Conservation (phyloP, 202 grass and related monocot species). For the Brachypodium distachyon region DNA sequence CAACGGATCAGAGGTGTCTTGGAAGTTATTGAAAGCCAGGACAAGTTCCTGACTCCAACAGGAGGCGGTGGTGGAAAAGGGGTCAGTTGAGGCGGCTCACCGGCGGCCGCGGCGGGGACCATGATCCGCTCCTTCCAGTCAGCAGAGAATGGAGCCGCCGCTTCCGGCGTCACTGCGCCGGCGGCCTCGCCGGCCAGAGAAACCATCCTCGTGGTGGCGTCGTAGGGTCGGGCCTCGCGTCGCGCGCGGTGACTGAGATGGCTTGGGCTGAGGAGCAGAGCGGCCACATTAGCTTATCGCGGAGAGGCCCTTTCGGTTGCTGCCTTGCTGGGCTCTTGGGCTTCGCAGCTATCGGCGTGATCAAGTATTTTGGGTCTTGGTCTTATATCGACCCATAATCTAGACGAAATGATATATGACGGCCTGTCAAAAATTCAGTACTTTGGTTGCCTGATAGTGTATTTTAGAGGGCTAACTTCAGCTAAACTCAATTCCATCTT, state of each 20-base stretch:
- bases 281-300: neutral
- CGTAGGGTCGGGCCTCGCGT: neutral
- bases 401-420: no score
- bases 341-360: neutral
- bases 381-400: no score
- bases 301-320: neutral
- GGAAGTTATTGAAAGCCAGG: neutral
- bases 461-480: no score
- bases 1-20: constrained; percentile 4
- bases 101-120: constrained; percentile 33
- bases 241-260: neutral
- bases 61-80: neutral
- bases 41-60: neutral
- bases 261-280: neutral
- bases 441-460: no score
- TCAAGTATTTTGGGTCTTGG: no score
- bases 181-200: constrained; percentile 24
- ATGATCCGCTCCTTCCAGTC: constrained; percentile 79
- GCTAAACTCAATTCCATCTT: no score
- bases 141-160: neutral
- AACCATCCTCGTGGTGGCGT: constrained; percentile 10
- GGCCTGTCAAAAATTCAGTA: no score
- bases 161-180: constrained; percentile 7
- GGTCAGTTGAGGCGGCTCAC: constrained; percentile 15
- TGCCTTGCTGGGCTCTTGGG: neutral